Evolutionary conservation across 345 rosid genomes (phyloP), one percentile per base, ranked within the genome.

Genomic region (Camelina hispida): DNA sequence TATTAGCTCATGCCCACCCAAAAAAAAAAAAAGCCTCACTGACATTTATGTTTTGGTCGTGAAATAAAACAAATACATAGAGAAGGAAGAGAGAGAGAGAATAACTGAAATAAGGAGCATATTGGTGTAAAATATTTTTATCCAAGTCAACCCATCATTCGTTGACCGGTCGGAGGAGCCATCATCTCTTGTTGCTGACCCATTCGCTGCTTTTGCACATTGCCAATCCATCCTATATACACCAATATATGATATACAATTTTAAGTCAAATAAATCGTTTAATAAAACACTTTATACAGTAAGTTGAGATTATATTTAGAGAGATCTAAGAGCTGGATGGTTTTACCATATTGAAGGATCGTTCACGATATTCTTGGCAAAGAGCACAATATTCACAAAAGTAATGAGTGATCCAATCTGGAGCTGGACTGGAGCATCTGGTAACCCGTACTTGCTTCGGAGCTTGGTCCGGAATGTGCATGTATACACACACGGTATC

Each of bases 291-390:
- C n/a, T 44, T 14, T 5, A 13, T 32, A 32, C 28, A 32, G 7
- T 32, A 43, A 40, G n/a, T 12, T 43, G 16, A 38, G 43, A 38
- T 10, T 42, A 12, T 12, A 12, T 15, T 6, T 44, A 44, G 9
- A 44, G 17, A 15, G 8, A 15, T 15, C 17, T 14, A 44, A 43
- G 15, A 23, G 17, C 0, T 11, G 12, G 28, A 23, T 14, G 7
- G 1, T 48, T 48, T 47, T 79, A 88, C 88, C 89, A 17, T 20
- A 84, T 47, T 35, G 85, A 72, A 65, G 89, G 87, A 46, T 87
- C 79, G 89, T 11, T 87, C 91, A 38, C 91, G 81, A 52, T 83
- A 83, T 67, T 85, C 93, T 67, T 88, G 91, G 17, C 83, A 69
- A 50, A 85, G 83, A 23, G 88, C 79, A 35, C 91, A 84, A 61